Base-by-base conservation (phyloP, 345 rosid genomes). In the Psidium guajava region DNA sequence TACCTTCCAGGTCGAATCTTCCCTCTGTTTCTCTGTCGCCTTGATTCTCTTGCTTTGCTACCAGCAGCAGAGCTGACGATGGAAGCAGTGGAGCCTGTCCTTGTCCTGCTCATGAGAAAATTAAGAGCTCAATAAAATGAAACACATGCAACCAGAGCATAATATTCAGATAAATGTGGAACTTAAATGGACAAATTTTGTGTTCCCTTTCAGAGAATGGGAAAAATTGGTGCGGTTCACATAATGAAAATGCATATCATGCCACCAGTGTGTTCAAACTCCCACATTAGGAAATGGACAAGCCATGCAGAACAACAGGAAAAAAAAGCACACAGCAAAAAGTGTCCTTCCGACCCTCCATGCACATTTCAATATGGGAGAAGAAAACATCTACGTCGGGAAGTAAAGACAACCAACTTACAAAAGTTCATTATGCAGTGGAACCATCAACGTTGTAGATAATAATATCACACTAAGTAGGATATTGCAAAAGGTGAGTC, bases 1-100 rank as follows among this genome's bases (percentile, higher is more conserved):
- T 89, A 97, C 99, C 99, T 96, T 87, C 98, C 98, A 27, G 99
- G 94, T 0, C 98, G 99, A 85, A 97, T 97, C 87, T 96, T 96
- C 83, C 98, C 99, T 80, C 91, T 90, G 50, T 91, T 96, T 88
- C 91, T 91, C 88, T 92, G 95, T 81, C 96, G 98, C 88, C 93
- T 92, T 51, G 88, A 28, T 20, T 89, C 95, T 89, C 99, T 96
- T 84, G 95, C 94, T 90, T 87, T 93, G 92, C 91, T 93, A 81
- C 95, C 89, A 8, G 88, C 85, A 86, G 94, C 89, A 83, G 98
- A 90, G 91, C 93, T 88, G 81, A 91, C 84, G 25, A 97, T 95
- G 51, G 98, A 95, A 88, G 96, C 94, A 84, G 96, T 87, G 81
- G 95, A 95, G 86, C 94, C 91, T 89, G 86, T 91, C 88, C 95